phyloP scores from a whole-genome alignment of 345 rosid genomes.

The Eucalyptus globulus region DNA sequence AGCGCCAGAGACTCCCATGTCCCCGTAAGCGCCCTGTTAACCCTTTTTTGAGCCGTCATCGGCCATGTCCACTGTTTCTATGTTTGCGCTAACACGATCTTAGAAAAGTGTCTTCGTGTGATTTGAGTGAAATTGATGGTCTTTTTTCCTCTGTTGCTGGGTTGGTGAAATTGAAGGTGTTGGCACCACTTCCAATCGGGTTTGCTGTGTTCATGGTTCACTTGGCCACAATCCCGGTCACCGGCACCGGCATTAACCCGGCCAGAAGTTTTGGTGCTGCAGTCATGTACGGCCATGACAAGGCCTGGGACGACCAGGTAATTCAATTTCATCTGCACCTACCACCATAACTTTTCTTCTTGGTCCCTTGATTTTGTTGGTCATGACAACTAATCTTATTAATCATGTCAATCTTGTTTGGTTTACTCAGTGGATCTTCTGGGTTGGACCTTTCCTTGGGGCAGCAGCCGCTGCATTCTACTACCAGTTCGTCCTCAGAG shows the following conservation, averaged over 20 bases:
- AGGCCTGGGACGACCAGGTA: conserved; percentile 97
- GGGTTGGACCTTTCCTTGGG: conserved; percentile 95
- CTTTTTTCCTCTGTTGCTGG: not conserved
- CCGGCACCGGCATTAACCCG: conserved; percentile 95
- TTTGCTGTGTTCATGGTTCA: conserved; percentile 98
- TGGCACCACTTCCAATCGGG: conserved; percentile 96
- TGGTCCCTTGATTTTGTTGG: not conserved
- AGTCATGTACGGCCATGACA: conserved; percentile 58
- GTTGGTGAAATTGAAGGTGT: conserved; percentile 30
- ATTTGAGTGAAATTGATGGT: not conserved
- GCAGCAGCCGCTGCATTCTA: conserved; percentile 76
- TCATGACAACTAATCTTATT: not conserved
- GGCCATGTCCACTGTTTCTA: not conserved
- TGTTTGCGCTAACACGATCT: not conserved
- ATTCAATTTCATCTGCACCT: not conserved
- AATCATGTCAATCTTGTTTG: not conserved
- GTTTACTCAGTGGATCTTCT: conserved; percentile 68
- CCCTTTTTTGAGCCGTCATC: not conserved
- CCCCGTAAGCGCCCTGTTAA: conserved; percentile 27
- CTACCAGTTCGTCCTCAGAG: conserved; percentile 74
- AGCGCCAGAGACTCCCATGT: conserved; percentile 70
- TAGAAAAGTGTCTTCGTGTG: not conserved
- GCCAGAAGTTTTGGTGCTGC: conserved; percentile 98
- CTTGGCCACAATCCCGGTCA: conserved; percentile 81
- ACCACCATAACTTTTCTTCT: not conserved